Percentiles rank a stretch among this genome's conserved stretches.
Evolutionary conservation across 1,284 basidiomycete species (phyloP).

Genomic region (Ceratorhiza oryzae-sativae): DNA sequence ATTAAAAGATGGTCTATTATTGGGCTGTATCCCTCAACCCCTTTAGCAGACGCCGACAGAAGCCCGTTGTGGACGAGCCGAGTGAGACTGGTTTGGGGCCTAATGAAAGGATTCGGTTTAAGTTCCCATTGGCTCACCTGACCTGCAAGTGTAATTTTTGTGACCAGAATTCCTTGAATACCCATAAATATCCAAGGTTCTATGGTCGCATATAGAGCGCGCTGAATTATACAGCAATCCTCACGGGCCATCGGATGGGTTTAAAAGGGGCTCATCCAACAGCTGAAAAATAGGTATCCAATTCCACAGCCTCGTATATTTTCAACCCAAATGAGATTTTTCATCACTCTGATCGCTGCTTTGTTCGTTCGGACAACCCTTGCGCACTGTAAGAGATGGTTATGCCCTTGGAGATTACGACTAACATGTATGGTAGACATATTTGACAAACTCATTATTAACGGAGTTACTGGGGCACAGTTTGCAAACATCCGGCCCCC

Average conservation of each 20-base stretch:
- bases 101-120: neutral
- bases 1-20: neutral
- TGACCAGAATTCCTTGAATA: neutral
- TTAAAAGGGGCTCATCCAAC: no score
- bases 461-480: conserved; percentile 55
- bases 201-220: neutral
- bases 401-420: no score
- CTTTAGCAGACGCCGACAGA: conserved; percentile 23
- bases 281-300: neutral
- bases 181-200: neutral
- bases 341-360: neutral
- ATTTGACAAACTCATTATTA: conserved; percentile 47
- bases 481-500: conserved; percentile 52
- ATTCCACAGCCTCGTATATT: neutral
- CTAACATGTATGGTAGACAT: conserved; percentile 4
- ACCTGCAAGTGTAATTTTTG: neutral
- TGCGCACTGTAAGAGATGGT: conserved; percentile 24
- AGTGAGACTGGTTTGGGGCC: neutral
- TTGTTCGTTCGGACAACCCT: neutral
- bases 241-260: no score
- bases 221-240: no score
- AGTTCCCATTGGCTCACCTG: neutral
- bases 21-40: neutral
- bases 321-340: conserved; percentile 5
- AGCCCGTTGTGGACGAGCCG: neutral